Evolutionary conservation across 352 stramenopile species (phyloP).

Genomic region (Pythium myriotylum): DNA sequence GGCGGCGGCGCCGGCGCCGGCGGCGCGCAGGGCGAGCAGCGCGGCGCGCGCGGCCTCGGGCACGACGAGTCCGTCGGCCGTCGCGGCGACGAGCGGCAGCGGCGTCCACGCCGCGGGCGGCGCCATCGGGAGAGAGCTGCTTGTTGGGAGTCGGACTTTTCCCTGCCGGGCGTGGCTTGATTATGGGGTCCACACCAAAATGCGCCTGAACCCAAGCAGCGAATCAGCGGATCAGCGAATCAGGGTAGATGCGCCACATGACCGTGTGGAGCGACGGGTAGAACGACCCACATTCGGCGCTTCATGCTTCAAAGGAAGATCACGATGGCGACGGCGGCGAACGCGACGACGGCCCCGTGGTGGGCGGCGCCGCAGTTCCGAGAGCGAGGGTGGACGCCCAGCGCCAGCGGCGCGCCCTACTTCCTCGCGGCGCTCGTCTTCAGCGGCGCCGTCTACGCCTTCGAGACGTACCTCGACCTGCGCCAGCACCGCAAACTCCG

Average conservation of each 20-base stretch:
- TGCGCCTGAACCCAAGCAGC: conserved; percentile 6
- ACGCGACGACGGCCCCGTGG: conserved; percentile 31
- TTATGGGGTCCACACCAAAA: conserved; percentile 12
- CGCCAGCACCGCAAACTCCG: conserved; percentile 92
- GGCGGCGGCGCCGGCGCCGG: conserved; percentile 5
- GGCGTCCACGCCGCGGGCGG: conserved; percentile 34
- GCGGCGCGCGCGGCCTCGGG: conserved; percentile 26
- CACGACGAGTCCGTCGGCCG: conserved; percentile 11
- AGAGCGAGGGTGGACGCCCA: conserved; percentile 53
- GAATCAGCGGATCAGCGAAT: too few species aligned
- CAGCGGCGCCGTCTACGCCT: conserved; percentile 87
- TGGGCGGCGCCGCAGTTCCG: conserved; percentile 56
- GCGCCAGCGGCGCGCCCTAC: conserved; percentile 52
- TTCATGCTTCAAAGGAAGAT: too few species aligned
- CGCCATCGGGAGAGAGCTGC: neutral
- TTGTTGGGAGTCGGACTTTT: conserved; percentile 1
- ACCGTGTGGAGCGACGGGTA: neutral
- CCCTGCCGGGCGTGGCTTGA: conserved; percentile 4
- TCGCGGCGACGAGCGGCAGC: conserved; percentile 36
- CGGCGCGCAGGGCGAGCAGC: conserved; percentile 27
- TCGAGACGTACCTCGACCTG: conserved; percentile 93
- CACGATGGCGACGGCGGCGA: conserved; percentile 4
- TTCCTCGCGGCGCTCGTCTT: conserved; percentile 85
- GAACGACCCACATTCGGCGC: neutral
- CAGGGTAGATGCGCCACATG: neutral